Evolutionary conservation across 2,329 filamentous ascomycete genomes (phyloP), one percentile per base, ranked within the genome.

Genomic region (Blastomyces gilchristii): DNA sequence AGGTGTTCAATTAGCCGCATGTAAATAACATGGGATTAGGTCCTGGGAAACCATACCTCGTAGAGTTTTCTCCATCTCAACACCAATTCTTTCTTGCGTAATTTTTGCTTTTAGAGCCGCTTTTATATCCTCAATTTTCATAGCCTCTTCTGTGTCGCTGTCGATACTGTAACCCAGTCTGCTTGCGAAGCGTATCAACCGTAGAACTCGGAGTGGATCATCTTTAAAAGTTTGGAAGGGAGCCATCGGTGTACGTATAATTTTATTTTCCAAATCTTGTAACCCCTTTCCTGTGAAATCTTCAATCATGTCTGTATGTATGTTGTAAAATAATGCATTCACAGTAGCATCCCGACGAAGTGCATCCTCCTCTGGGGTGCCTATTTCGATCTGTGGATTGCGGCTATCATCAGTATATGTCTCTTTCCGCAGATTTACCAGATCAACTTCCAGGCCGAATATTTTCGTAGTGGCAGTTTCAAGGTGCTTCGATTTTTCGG

Each of bases 251-350:
- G 94, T 97, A 62, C 88, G 83, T 67, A 99, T 91, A 59, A 92
- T 78, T 65, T 84, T 83, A 1, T 80, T 78, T 43, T 81, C 74
- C 84, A 97, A 85, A 71, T 97, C 93, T 8, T 82, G 72, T 45
- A 95, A 78, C 0, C 94, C 93, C 49, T 74, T 77, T 8, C 83
- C 83, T 0, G 91, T 95, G 65, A 95, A 88, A 73, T 99, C 94
- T 74, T 97, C 93, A 45, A 97, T 83, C 64, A 82, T 70, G 43
- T 85, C 83, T 0, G 87, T 91, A 70, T 92, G 86, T 49, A 99
- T 79, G 69, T 97, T 97, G 80, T 94, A 97, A 77, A 97, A 97
- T 66, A 99, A 84, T 31, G 94, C 91, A 73, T 99, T 99, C 65
- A 97, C 86, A 0, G 91, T 97, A 28, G 93, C 92, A 79, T 99